phyloP scores from a whole-genome alignment of 108 stramenopile genomes.

The Aurantiochytrium sp. region DNA sequence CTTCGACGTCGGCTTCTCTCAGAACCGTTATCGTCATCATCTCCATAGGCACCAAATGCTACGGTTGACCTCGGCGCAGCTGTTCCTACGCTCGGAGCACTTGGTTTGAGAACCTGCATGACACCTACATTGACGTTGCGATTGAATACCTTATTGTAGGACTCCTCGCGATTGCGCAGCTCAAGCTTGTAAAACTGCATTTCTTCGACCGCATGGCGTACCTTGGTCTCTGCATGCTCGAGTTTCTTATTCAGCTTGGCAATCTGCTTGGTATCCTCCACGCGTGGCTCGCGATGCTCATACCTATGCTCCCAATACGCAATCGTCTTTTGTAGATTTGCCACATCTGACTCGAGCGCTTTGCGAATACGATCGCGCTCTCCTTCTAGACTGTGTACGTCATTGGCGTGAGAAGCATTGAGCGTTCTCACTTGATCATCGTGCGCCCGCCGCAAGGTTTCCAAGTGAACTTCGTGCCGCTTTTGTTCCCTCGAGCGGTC shows the following conservation, averaged over 20 bases:
- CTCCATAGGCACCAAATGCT: background rate
- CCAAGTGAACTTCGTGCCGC: background rate
- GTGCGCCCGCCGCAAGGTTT: background rate
- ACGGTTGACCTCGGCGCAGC: background rate
- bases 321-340: background rate
- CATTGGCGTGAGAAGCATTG: background rate
- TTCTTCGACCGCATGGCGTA: constrained; percentile 34
- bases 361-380: background rate
- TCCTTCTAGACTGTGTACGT: background rate
- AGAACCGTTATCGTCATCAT: background rate
- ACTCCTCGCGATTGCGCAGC: constrained; percentile 56
- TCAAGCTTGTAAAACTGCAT: constrained; percentile 56
- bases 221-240: constrained; percentile 21
- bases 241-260: background rate
- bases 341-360: background rate
- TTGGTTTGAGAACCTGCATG: constrained; percentile 28
- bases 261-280: background rate
- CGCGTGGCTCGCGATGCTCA: background rate
- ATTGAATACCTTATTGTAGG: constrained; percentile 54
- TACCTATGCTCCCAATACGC: background rate
- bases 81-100: background rate
- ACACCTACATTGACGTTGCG: constrained; percentile 48
- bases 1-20: background rate
- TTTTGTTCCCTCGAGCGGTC: background rate
- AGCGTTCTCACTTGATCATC: background rate